Conservation (phyloP, 768 basidiomycete species). For the Suillus paluster region DNA sequence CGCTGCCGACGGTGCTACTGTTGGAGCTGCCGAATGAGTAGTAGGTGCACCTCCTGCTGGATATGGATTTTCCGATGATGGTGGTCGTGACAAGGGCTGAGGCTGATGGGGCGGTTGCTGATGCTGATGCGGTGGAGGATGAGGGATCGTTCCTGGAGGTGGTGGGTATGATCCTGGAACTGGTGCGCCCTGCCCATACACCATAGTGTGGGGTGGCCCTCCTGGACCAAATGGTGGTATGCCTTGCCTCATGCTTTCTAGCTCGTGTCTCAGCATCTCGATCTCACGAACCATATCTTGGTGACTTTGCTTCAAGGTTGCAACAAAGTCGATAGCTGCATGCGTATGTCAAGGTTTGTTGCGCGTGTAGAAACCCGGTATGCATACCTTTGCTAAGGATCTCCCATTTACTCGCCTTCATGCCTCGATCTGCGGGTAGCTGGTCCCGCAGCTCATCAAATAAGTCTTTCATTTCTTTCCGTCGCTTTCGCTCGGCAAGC, state of each 20-base stretch:
- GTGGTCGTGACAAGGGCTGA: slow-evolving; percentile 54
- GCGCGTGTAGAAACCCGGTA: slow-evolving; percentile 1
- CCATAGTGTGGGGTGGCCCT: slow-evolving; percentile 50
- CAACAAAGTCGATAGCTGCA: slow-evolving; percentile 87
- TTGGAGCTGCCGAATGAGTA: slow-evolving; percentile 31
- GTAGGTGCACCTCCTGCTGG: slow-evolving; percentile 45
- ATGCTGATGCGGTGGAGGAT: slow-evolving; percentile 36
- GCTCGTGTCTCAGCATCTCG: slow-evolving; percentile 76
- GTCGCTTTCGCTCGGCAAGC: slow-evolving; percentile 92
- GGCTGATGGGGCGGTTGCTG: slow-evolving; percentile 38
- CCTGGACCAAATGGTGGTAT: slow-evolving; percentile 54
- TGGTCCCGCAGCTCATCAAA: slow-evolving; percentile 96
- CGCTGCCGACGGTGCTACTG: not conserved
- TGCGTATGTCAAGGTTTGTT: slow-evolving; percentile 7
- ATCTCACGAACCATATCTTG: slow-evolving; percentile 81
- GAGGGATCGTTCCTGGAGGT: slow-evolving; percentile 49
- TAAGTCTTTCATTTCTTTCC: slow-evolving; percentile 99
- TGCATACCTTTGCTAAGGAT: slow-evolving; percentile 90
- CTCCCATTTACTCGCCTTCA: slow-evolving; percentile 99
- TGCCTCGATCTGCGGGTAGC: slow-evolving; percentile 88
- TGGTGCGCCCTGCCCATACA: slow-evolving; percentile 56
- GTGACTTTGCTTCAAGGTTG: slow-evolving; percentile 74
- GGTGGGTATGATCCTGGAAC: slow-evolving; percentile 50
- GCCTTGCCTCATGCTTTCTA: slow-evolving; percentile 65
- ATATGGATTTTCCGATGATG: slow-evolving; percentile 64